Base-by-base conservation (phyloP, 768 basidiomycete genomes). In the Strobilomyces echinocephalus region DNA sequence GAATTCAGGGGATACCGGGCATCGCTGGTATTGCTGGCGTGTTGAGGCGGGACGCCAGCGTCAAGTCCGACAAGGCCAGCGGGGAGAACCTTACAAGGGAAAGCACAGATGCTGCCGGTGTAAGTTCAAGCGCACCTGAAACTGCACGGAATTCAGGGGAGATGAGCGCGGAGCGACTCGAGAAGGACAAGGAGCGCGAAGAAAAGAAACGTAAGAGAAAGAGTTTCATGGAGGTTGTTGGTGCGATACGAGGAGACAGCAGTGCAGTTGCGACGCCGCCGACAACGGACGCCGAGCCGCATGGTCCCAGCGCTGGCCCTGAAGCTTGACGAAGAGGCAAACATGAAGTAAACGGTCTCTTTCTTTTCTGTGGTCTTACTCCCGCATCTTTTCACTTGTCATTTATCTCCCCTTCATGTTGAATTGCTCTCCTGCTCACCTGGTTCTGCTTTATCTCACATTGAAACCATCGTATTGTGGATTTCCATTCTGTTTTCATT, bases 201-300 rank as follows among this genome's bases (percentile, higher is more conserved):
- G 75, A 80, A 67, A 79, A 77, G 72, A 77, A 83, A 70, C 83
- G 82, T 67, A 79, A 79, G 59, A 81, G 81, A 72, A 82, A 79
- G 72, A 80, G 83, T 62, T 71, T 69, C 35, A 71, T 69, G 53
- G 83, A 79, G 70, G 63, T 69, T 8, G 65, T 66, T n/a, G 56
- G 63, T 20, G 66, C 53, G 28, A 63, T 4, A 48, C 79, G 66
- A 36, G 66, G 50, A 15, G 61, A 66, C 34, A 59, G 38, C 11
- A 36, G 46, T 42, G 43, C 47, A 12, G 36, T 28, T 8, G 75
- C 67, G 74, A 73, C 65, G 75, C 76, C 62, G 58, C 72, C 55
- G 68, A 56, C 54, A 15, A 48, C 55, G 36, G 66, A 62, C 16
- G 20, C 31, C 7, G 63, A 60, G 15, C 55, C 46, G 3, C 66